phyloP scores from a whole-genome alignment of 805 yeast genomes.

The Suhomyces faveliae region DNA sequence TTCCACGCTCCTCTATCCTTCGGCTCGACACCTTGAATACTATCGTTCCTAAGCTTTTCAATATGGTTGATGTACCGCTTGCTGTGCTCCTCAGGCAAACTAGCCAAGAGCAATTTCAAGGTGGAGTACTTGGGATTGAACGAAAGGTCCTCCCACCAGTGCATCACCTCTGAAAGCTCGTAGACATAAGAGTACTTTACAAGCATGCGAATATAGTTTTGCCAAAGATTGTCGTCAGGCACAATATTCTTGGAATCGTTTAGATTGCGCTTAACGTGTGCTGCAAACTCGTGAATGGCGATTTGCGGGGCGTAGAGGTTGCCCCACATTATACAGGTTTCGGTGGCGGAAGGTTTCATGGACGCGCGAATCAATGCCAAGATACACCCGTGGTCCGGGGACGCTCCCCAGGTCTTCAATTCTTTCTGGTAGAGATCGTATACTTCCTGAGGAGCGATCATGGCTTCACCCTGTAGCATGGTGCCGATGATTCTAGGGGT shows the following conservation, averaged over 20 bases:
- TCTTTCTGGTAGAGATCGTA: constrained; percentile 30
- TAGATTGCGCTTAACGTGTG: constrained; percentile 24
- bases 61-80: constrained; percentile 39
- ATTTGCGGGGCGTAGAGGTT: constrained; percentile 55
- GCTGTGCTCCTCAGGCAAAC: constrained; percentile 37
- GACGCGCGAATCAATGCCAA: constrained; percentile 52
- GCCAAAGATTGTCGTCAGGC: constrained; percentile 52
- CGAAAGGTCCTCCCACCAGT: constrained; percentile 53
- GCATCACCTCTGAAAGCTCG: constrained; percentile 50
- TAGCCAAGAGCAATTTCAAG: constrained; percentile 37
- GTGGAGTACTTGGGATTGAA: constrained; percentile 42
- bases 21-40: not conserved
- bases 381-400: constrained; percentile 32
- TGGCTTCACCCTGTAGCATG: constrained; percentile 38
- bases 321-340: constrained; percentile 45
- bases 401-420: constrained; percentile 12
- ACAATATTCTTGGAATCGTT: constrained; percentile 20
- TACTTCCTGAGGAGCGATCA: constrained; percentile 25
- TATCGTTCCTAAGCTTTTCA: constrained; percentile 16
- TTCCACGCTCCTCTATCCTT: constrained; percentile 4
- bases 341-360: constrained; percentile 17
- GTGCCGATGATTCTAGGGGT: constrained; percentile 29
- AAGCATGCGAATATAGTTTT: constrained; percentile 50
- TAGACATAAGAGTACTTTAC: constrained; percentile 45
- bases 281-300: constrained; percentile 57